Evolutionary conservation across 1,284 basidiomycete genomes (phyloP).

Genomic region (Ustilago trichophora): DNA sequence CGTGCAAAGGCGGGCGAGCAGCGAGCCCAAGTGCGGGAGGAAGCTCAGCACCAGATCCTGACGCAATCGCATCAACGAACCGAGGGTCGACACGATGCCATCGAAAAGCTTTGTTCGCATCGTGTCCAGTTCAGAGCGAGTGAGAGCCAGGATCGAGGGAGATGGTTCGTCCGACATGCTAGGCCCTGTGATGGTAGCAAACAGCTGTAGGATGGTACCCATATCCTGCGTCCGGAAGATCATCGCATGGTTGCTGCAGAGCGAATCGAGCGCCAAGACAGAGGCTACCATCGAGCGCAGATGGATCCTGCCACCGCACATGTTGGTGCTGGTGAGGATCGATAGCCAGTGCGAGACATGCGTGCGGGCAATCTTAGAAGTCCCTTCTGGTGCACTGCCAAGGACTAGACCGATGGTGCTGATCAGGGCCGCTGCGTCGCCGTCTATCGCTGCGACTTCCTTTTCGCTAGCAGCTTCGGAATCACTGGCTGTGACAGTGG

Average conservation of each 20-base stretch:
- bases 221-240: constrained; percentile 31
- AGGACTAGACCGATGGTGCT: constrained; percentile 27
- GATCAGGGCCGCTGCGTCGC: constrained; percentile 16
- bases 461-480: not conserved
- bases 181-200: constrained; percentile 18
- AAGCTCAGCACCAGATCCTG: constrained; percentile 47
- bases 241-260: constrained; percentile 43
- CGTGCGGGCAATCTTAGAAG: constrained; percentile 27
- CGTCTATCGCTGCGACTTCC: constrained; percentile 4
- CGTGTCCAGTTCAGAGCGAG: not conserved
- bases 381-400: constrained; percentile 38
- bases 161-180: constrained; percentile 18
- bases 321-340: not conserved
- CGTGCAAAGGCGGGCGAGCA: constrained; percentile 25
- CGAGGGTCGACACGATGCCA: constrained; percentile 23
- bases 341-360: constrained; percentile 35
- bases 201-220: constrained; percentile 21
- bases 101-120: constrained; percentile 18
- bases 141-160: not conserved
- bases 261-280: constrained; percentile 12
- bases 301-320: not conserved
- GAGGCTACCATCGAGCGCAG: constrained; percentile 9
- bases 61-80: constrained; percentile 42
- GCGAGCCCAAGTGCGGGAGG: constrained; percentile 36
- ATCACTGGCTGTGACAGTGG: not conserved